Evolutionary conservation across 1,284 basidiomycete species (phyloP).

Genomic region (Fomitopsis schrenkii): DNA sequence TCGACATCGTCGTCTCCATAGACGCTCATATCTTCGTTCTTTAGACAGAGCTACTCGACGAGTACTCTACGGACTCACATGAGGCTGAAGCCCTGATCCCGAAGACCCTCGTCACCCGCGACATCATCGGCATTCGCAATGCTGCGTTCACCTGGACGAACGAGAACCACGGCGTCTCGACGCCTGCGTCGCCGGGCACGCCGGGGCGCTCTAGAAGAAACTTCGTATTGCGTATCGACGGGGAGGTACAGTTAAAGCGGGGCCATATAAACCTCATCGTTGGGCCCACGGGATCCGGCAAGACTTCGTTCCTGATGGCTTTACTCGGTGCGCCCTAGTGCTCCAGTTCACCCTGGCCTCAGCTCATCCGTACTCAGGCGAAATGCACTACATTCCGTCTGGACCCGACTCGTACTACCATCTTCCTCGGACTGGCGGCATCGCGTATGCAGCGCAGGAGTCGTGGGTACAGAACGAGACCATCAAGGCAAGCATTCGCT

Average conservation of each 20-base stretch:
- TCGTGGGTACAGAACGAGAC: conserved; percentile 37
- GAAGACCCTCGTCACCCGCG: conserved; percentile 3
- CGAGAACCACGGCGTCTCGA: conserved; percentile 11
- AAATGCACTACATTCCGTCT: conserved; percentile 53
- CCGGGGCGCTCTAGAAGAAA: conserved; percentile 22
- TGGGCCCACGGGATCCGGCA: conserved; percentile 54
- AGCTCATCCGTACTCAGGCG: conserved; percentile 27
- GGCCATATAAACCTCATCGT: conserved; percentile 58
- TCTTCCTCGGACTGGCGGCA: conserved; percentile 57
- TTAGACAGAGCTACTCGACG: conserved; percentile 48
- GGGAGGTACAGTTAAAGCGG: conserved; percentile 51
- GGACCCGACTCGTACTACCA: conserved; percentile 56
- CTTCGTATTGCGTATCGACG: conserved; percentile 45
- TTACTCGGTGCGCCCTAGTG: conserved; percentile 35
- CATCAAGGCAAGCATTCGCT: conserved; percentile 30
- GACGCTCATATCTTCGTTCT: neutral
- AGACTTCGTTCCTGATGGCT: conserved; percentile 47
- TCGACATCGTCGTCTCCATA: neutral
- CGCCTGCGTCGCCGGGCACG: conserved; percentile 16
- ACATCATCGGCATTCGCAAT: conserved; percentile 33
- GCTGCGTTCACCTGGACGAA: conserved; percentile 37
- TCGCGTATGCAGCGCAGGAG: conserved; percentile 72
- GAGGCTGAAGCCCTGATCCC: neutral
- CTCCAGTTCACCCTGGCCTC: conserved; percentile 14
- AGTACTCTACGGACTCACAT: conserved; percentile 24